These are phyloP conservation scores for Epichloe sp. DNA, from an alignment of 2,329 filamentous ascomycete genomes.

Conservation along the genomic window DNA sequence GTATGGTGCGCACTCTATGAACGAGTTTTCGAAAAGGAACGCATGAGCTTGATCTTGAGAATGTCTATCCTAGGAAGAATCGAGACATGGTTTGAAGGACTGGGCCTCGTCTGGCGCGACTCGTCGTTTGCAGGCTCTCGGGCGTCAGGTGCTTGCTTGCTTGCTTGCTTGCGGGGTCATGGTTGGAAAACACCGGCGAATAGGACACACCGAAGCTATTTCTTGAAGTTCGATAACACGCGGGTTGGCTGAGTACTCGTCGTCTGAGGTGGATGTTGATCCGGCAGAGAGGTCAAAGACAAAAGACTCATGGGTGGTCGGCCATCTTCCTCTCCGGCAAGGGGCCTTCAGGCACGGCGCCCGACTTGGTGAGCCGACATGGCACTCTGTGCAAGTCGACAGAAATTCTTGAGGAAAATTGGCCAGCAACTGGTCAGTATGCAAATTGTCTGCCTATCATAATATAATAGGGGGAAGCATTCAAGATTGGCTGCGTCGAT, in stretches of 20 bases:
- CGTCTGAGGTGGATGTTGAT: conserved; percentile 16
- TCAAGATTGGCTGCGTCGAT: too few relatives aligned
- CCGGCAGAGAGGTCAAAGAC: neutral
- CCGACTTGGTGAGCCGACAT: neutral
- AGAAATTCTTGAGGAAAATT: too few relatives aligned
- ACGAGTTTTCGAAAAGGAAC: conserved; percentile 33
- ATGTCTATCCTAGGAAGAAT: conserved; percentile 16
- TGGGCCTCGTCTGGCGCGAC: neutral
- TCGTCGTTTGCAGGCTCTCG: conserved; percentile 8
- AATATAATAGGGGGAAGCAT: too few relatives aligned
- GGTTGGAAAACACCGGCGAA: conserved; percentile 19
- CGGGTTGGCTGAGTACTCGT: conserved; percentile 24
- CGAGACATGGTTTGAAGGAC: conserved; percentile 9
- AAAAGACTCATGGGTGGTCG: neutral
- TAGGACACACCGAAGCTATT: conserved; percentile 27
- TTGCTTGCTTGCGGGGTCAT: conserved; percentile 8
- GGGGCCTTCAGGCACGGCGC: neutral
- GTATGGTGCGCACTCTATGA: conserved; percentile 34
- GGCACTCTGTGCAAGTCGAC: neutral
- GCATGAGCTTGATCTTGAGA: conserved; percentile 13
- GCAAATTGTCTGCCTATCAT: too few relatives aligned
- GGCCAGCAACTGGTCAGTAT: too few relatives aligned
- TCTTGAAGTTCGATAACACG: conserved; percentile 31
- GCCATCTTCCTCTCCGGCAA: neutral
- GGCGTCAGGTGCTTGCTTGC: conserved; percentile 16